These are phyloP conservation scores for Suhomyces bolitotheri DNA, from an alignment of 1,139 yeast genomes.

Conservation along the genomic window DNA sequence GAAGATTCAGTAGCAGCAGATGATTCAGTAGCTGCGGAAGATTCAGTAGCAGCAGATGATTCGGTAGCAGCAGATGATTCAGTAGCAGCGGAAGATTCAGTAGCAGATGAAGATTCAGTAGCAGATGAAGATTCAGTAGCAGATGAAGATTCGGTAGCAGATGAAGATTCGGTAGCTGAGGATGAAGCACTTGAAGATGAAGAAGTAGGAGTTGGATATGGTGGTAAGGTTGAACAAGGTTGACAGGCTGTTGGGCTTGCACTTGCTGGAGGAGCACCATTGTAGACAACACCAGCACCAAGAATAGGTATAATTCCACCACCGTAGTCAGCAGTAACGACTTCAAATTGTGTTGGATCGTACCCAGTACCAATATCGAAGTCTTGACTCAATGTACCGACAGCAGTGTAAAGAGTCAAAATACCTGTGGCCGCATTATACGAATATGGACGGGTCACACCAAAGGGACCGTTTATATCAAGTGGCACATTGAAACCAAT, in stretches of 20 bases:
- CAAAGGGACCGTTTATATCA: conserved; percentile 3
- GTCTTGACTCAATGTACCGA: conserved; percentile 7
- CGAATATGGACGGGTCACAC: conserved; percentile 2
- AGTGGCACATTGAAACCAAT: conserved; percentile 26
- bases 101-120: no score
- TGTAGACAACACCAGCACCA: conserved; percentile 19
- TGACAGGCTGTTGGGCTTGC: background rate
- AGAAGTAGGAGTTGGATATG: no score
- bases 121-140: background rate
- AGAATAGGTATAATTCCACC: conserved; percentile 5
- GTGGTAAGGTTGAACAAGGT: background rate
- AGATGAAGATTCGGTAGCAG: background rate
- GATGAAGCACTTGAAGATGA: background rate
- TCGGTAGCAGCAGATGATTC: no score
- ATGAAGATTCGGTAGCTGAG: background rate
- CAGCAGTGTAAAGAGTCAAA: conserved; percentile 14
- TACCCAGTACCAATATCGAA: conserved; percentile 26
- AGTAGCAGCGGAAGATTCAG: no score
- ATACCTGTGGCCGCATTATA: conserved; percentile 19
- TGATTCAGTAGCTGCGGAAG: no score
- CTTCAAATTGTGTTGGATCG: conserved; percentile 15
- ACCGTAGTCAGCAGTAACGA: conserved; percentile 18
- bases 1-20: no score
- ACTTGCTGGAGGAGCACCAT: conserved; percentile 18
- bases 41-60: no score